Percentiles rank a stretch among this genome's conserved stretches.
These are phyloP conservation scores for Geosmithia putterillii DNA, from an alignment of 2,329 filamentous ascomycete genomes.

Conservation along the genomic window DNA sequence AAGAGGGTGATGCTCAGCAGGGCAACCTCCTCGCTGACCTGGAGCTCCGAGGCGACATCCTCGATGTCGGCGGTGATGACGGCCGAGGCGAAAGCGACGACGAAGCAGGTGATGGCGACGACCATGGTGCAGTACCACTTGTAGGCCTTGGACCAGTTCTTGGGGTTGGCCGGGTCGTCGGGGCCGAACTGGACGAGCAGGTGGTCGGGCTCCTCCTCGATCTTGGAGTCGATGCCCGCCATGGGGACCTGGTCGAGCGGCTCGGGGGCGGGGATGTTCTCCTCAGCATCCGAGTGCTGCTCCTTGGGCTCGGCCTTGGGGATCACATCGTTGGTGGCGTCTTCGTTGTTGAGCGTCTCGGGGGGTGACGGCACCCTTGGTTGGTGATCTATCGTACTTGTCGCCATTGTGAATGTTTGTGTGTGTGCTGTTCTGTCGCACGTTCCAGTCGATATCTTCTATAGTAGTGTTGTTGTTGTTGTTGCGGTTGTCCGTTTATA, in stretches of 20 bases:
- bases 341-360: background rate
- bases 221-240: no score
- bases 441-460: background rate
- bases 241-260: background rate
- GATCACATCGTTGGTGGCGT: background rate
- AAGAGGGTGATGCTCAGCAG: conserved; percentile 65
- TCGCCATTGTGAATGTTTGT: background rate
- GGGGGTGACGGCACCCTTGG: background rate
- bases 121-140: conserved; percentile 85
- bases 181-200: conserved; percentile 52
- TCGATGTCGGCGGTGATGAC: conserved; percentile 68
- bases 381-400: background rate
- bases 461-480: background rate
- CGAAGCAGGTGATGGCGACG: conserved; percentile 64
- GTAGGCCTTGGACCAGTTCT: conserved; percentile 68
- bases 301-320: no score
- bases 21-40: conserved; percentile 59
- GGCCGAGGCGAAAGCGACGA: conserved; percentile 58
- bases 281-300: no score
- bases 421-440: background rate
- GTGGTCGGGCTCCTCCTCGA: no score
- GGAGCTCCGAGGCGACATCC: conserved; percentile 51
- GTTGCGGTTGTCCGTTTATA: background rate
- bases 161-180: conserved; percentile 65
- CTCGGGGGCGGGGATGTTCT: background rate